Base-by-base conservation (phyloP, 164 flowering plant species). In the Warburgia ugandensis region DNA sequence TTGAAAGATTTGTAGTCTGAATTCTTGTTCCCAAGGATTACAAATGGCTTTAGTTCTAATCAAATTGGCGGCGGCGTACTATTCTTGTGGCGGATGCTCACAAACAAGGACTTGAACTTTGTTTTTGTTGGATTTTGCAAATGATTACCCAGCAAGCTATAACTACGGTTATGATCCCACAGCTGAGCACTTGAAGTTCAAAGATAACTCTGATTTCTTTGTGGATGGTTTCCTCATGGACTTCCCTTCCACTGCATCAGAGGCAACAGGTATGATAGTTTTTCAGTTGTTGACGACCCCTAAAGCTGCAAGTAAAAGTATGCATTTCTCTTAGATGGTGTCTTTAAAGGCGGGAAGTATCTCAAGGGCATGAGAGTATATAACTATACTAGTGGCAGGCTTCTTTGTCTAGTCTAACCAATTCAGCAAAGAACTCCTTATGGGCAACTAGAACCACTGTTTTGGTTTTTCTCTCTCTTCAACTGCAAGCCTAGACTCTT, bases 191-290 rank as follows among this genome's bases (percentile, higher is more conserved):
- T 51, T 81, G 55, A 77, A 84, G 59, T 89, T 84, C 30, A 42
- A 84, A 0, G 90, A 83, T 51, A 81, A 81, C 32, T 36, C 76
- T 4, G 66, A 79, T 27, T 86, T 84, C 67, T 68, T 86, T 22
- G 90, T 94, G 40, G 97, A 94, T 72, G 99, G 94, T 5, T 53
- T 94, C 38, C 67, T 94, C 42, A 77, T 97, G 4, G 97, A 89
- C 66, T 94, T 84, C 59, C 77, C 97, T 60, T 57, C 83, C 29
- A 81, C 99, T 46, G 99, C 97, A 45, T 73, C 92, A 46, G 73
- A 72, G 50, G 75, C 94, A 40, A 62, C 86, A 29, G 83, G 97
- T 92, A 31, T 71, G 78, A 16, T 37, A n/a, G 29, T 31, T 17
- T 30, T 13, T n/a, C n/a, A n/a, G n/a, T n/a, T n/a, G n/a, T n/a